These are phyloP conservation scores for Eutreptiella sp. DNA, from an alignment of 208 protist genomes.

Conservation along the genomic window DNA sequence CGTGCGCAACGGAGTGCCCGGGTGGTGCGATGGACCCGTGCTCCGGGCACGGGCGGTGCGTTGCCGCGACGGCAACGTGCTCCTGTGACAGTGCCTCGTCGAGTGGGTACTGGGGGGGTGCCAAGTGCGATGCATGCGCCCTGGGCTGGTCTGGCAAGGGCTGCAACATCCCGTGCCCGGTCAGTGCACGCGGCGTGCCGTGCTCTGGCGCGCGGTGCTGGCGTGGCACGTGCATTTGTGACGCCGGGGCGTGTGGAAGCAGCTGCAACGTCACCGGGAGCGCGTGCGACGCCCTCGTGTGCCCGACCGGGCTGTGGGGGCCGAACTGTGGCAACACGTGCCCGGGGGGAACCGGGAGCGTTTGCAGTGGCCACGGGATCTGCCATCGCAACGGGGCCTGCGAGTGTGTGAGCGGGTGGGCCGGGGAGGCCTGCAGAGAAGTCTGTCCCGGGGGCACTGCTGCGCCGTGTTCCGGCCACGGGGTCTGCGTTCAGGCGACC, in stretches of 20 bases:
- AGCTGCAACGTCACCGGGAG: background rate
- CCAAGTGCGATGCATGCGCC: conserved; percentile 12
- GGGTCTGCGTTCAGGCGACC: conserved; percentile 4
- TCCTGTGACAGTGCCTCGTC: conserved; percentile 2
- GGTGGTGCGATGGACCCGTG: conserved; percentile 6
- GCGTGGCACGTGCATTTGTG: background rate
- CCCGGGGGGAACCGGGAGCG: conserved; percentile 7
- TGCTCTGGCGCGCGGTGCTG: background rate
- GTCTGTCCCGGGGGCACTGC: conserved; percentile 6
- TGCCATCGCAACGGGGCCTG: conserved; percentile 24
- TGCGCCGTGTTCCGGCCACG: conserved; percentile 16
- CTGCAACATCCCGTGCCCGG: conserved; percentile 18
- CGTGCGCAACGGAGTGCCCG: conserved; percentile 4
- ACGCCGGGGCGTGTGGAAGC: background rate
- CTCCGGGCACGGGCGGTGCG: conserved; percentile 16
- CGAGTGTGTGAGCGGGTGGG: background rate
- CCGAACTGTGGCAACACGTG: conserved; percentile 19
- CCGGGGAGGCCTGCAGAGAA: conserved; percentile 17
- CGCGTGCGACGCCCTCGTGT: too few species aligned
- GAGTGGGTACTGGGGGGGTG: conserved; percentile 25
- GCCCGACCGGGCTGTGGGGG: conserved; percentile 10
- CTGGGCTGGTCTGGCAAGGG: conserved; percentile 17
- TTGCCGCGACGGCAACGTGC: background rate
- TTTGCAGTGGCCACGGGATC: conserved; percentile 25
- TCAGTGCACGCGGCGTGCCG: background rate